Base-by-base conservation (phyloP, 2,329 filamentous ascomycete genomes). In the Cercospora citrullina region DNA sequence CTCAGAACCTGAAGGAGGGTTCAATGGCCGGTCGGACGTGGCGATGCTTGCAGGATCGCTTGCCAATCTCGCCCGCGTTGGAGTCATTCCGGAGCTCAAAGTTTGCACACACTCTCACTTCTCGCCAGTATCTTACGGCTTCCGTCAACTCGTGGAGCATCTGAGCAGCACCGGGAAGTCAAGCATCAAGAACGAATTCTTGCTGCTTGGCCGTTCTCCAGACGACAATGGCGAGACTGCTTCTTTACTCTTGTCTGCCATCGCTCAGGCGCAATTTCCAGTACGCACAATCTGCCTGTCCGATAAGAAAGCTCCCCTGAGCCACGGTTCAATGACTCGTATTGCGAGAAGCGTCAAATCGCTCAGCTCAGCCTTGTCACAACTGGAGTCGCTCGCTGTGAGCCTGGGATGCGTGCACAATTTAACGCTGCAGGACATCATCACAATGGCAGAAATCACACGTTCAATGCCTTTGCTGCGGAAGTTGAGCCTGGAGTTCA, bases 201-300 rank as follows among this genome's bases (percentile, higher is more conserved):
- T 64, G 28, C 23, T 64, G 48, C 48, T 64, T 12, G 62, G 62
- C 12, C 48, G 62, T 12, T 26, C 16, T 12, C 62, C 62, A 26
- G 48, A 64, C 31, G 48, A 57, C n/a, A 33, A 39, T 30, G 48
- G 62, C 48, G 30, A 64, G 62, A 64, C 62, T n/a, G 48, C 62
- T n/a, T 57, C 48, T 5, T 12, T 64, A n/a, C 62, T 64, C 12
- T 33, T 64, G 23, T 39, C 62, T 42, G 62, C 62, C 6, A 39
- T 64, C n/a, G 48, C 62, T 30, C 26, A 55, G 31, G 48, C 48
- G 10, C 28, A 42, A n/a, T 64, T 58, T 9, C 62, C 62, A 18
- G 62, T 57, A 12, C 48, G 30, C 18, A 26, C 16, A n/a, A 23
- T 64, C 45, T 31, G 30, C 28, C 30, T 64, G 7, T 64, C 31